These are phyloP conservation scores for Pyrenula aspistea DNA, from an alignment of 495 filamentous ascomycete species.

Conservation along the genomic window DNA sequence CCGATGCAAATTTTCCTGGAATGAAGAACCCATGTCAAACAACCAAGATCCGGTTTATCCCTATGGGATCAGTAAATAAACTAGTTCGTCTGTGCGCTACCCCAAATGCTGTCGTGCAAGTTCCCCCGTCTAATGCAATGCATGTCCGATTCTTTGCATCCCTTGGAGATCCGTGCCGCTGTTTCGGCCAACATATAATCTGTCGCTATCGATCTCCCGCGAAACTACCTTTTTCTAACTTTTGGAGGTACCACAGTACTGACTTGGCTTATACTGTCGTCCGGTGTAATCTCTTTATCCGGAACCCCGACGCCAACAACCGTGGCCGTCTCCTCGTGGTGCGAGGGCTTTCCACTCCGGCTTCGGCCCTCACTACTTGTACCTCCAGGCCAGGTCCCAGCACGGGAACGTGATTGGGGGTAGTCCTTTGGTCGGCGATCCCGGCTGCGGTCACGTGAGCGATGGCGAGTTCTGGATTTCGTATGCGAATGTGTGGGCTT, in stretches of 20 bases:
- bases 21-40: too few species aligned
- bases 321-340: slow-evolving; percentile 29
- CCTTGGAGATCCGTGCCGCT: too few species aligned
- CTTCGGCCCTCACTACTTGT: not conserved
- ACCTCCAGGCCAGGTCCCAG: not conserved
- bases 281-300: slow-evolving; percentile 20
- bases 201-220: slow-evolving; percentile 18
- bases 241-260: slow-evolving; percentile 7
- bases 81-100: too few species aligned
- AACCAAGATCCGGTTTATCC: too few species aligned
- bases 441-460: slow-evolving; percentile 1
- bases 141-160: not conserved
- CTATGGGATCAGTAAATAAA: too few species aligned
- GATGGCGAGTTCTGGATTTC: slow-evolving; percentile 5
- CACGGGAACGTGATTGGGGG: not conserved
- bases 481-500: not conserved
- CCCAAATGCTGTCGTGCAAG: too few species aligned
- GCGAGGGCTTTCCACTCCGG: slow-evolving; percentile 28
- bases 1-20: too few species aligned
- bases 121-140: too few species aligned
- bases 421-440: not conserved
- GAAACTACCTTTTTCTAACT: slow-evolving; percentile 21
- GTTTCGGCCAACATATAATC: not conserved
- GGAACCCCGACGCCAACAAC: slow-evolving; percentile 13
- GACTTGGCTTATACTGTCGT: slow-evolving; percentile 28